Conservation (phyloP, 2,329 filamentous ascomycete species). For the Harringtonia aguacate region DNA sequence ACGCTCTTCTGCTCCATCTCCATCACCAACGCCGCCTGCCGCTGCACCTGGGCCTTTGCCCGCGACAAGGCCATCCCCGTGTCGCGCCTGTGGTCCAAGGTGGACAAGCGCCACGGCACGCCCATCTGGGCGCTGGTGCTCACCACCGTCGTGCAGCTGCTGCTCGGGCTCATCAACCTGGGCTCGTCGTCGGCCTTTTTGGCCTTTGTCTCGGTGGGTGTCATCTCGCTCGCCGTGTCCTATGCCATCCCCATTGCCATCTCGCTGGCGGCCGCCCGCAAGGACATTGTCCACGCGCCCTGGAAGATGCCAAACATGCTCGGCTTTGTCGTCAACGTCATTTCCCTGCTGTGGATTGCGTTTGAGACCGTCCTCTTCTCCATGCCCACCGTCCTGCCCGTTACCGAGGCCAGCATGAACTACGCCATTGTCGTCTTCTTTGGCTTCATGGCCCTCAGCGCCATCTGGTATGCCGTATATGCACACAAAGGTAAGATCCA, state of each 20-base stretch:
- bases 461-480: constrained; percentile 60
- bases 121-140: constrained; percentile 65
- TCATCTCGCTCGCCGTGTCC: constrained; percentile 57
- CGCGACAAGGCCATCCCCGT: constrained; percentile 61
- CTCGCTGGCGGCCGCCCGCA: constrained; percentile 1
- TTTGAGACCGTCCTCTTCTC: constrained; percentile 64
- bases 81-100: constrained; percentile 46
- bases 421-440: constrained; percentile 68
- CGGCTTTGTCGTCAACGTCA: neutral
- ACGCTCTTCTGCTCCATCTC: constrained; percentile 57
- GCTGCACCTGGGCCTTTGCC: constrained; percentile 59
- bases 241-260: constrained; percentile 48
- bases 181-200: constrained; percentile 61
- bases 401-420: constrained; percentile 52
- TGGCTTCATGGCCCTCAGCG: constrained; percentile 49
- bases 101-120: constrained; percentile 52
- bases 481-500: no score
- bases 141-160: constrained; percentile 52
- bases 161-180: constrained; percentile 58
- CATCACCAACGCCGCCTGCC: constrained; percentile 58
- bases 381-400: constrained; percentile 56
- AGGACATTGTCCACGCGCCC: no score
- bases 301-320: neutral
- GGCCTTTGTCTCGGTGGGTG: constrained; percentile 59
- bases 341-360: neutral